Conservation (phyloP, 805 yeast genomes). For the Saturnispora saitoi region DNA sequence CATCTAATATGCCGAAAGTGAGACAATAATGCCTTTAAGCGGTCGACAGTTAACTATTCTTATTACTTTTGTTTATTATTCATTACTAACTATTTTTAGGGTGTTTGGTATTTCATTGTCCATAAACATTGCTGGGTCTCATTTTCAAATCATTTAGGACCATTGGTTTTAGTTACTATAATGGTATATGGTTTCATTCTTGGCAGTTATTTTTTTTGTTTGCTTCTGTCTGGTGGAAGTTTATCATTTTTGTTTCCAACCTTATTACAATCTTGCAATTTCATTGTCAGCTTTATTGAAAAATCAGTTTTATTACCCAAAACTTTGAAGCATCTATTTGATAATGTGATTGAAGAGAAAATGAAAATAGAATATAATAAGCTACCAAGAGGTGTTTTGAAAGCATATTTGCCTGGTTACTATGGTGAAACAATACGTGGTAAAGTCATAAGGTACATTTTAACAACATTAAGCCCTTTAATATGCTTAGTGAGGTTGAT, state of each 20-base stretch:
- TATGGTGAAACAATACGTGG: conserved; percentile 25
- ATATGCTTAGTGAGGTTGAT: conserved; percentile 32
- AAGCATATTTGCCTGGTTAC: conserved; percentile 18
- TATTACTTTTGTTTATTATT: neutral
- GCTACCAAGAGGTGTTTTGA: conserved; percentile 21
- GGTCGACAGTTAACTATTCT: neutral
- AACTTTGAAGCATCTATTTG: conserved; percentile 27
- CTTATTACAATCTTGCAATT: conserved; percentile 25
- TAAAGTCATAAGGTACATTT: conserved; percentile 11
- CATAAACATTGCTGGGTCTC: conserved; percentile 22
- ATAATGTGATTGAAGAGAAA: conserved; percentile 22
- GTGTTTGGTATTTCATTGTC: conserved; percentile 19
- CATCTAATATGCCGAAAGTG: no score
- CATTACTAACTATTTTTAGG: conserved; percentile 16
- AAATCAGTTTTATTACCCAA: conserved; percentile 26
- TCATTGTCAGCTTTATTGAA: conserved; percentile 24
- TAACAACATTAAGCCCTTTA: conserved; percentile 29
- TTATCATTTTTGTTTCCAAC: conserved; percentile 19
- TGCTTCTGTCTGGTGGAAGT: conserved; percentile 21
- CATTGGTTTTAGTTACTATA: conserved; percentile 17
- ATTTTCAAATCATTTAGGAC: conserved; percentile 18
- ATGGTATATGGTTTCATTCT: conserved; percentile 16
- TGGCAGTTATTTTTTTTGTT: conserved; percentile 11
- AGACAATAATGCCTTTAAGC: neutral
- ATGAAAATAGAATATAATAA: conserved; percentile 17